Evolutionary conservation across 345 rosid genomes (phyloP).

Genomic region (Citrus cavaleriei): DNA sequence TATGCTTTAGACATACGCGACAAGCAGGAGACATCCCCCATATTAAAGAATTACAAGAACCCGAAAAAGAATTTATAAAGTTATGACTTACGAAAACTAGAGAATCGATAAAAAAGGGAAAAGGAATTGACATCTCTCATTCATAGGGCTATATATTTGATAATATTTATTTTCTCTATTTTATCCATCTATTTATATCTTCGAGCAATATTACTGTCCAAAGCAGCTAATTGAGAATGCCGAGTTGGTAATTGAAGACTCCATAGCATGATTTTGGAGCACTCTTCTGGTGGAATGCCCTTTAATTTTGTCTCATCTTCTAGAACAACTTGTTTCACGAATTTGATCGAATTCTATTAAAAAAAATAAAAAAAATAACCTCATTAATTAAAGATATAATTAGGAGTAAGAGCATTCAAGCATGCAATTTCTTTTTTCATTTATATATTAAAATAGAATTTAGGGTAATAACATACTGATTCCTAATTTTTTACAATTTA

Average conservation of each 20-base stretch:
- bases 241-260: conserved; percentile 39
- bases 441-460: too few relatives aligned
- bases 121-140: too few relatives aligned
- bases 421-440: background rate
- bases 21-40: background rate
- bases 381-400: background rate
- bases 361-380: background rate
- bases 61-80: background rate
- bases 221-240: background rate
- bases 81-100: background rate
- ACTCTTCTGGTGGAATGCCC: conserved; percentile 66
- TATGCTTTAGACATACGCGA: background rate
- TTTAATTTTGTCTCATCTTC: conserved; percentile 79
- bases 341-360: conserved; percentile 70
- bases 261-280: conserved; percentile 92
- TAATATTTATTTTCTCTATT: background rate
- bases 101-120: too few relatives aligned
- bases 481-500: too few relatives aligned
- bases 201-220: background rate
- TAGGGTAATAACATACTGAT: too few relatives aligned
- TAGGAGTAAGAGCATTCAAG: background rate
- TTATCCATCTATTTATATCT: conserved; percentile 1
- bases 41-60: background rate
- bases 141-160: background rate
- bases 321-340: conserved; percentile 71